These are phyloP conservation scores for Lactifluus subvellereus DNA, from an alignment of 768 basidiomycete species.

Conservation along the genomic window DNA sequence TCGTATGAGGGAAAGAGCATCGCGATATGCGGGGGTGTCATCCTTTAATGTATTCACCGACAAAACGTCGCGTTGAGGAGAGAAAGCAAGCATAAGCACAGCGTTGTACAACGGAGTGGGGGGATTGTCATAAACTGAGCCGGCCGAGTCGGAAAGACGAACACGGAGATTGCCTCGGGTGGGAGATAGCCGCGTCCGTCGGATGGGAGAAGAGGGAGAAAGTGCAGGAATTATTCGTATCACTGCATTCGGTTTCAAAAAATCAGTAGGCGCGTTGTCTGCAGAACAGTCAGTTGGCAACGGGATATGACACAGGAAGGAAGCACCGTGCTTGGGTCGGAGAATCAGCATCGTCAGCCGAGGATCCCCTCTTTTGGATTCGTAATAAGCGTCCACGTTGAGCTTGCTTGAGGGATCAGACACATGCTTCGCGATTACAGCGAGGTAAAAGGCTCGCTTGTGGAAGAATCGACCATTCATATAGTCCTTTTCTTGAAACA, in stretches of 20 bases:
- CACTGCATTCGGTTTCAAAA: conserved; percentile 61
- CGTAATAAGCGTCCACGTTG: conserved; percentile 56
- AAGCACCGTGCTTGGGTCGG: conserved; percentile 46
- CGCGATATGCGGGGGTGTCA: conserved; percentile 52
- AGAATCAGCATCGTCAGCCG: conserved; percentile 63
- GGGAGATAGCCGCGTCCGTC: conserved; percentile 65
- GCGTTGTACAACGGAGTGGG: conserved; percentile 82
- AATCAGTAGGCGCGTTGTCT: conserved; percentile 53
- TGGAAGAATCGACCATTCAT: conserved; percentile 86
- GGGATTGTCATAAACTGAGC: conserved; percentile 27
- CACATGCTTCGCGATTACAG: conserved; percentile 64
- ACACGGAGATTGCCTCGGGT: conserved; percentile 61
- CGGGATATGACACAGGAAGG: neutral
- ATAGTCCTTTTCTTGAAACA: conserved; percentile 98
- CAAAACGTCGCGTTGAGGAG: conserved; percentile 45
- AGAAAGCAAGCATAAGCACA: conserved; percentile 49
- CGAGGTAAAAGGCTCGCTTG: conserved; percentile 87
- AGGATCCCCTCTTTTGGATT: conserved; percentile 53
- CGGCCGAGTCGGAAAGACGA: conserved; percentile 29
- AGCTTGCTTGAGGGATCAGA: conserved; percentile 39
- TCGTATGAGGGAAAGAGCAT: conserved; percentile 73
- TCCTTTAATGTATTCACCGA: conserved; percentile 42
- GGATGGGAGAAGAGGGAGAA: conserved; percentile 54
- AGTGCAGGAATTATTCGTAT: conserved; percentile 72
- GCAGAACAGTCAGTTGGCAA: neutral